Evolutionary conservation across 208 protist genomes (phyloP).

Genomic region (Crithidia thermophila): DNA sequence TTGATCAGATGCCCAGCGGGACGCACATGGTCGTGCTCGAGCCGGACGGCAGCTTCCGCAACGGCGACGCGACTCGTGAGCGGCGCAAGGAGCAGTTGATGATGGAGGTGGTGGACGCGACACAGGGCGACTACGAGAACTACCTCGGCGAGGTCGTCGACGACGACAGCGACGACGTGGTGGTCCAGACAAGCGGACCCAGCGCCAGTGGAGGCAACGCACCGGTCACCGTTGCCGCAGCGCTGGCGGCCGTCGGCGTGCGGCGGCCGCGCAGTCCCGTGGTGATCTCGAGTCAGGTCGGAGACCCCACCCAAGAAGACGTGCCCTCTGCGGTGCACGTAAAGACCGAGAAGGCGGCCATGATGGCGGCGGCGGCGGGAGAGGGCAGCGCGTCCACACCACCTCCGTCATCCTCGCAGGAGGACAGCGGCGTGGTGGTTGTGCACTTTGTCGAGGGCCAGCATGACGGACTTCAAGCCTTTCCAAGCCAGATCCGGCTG

Average conservation of each 20-base stretch:
- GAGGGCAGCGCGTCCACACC: conserved; percentile 2
- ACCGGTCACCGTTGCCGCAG: neutral
- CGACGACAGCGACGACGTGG: conserved; percentile 41
- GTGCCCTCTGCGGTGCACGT: conserved; percentile 7
- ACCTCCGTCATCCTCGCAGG: conserved; percentile 19
- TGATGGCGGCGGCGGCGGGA: neutral
- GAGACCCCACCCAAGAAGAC: neutral
- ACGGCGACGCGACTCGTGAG: conserved; percentile 68
- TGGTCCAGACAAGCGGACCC: conserved; percentile 1
- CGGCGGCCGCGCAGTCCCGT: conserved; percentile 16
- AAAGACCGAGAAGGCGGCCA: conserved; percentile 19
- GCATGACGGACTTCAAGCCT: conserved; percentile 29
- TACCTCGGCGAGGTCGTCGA: conserved; percentile 55
- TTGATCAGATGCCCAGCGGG: conserved; percentile 70
- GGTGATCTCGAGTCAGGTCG: neutral
- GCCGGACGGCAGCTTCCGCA: conserved; percentile 73
- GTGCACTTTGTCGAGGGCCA: conserved; percentile 60
- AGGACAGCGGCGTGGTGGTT: conserved; percentile 66
- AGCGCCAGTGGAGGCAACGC: neutral
- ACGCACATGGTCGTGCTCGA: conserved; percentile 84
- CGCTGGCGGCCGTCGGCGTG: conserved; percentile 3
- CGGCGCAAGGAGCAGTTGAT: conserved; percentile 58
- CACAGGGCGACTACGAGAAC: conserved; percentile 62
- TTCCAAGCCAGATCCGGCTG: conserved; percentile 72
- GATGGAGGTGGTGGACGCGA: conserved; percentile 70